Evolutionary conservation across 306 rosid genomes (phyloP), one percentile per base, ranked within the genome.

Genomic region (Acacia acuminata): DNA sequence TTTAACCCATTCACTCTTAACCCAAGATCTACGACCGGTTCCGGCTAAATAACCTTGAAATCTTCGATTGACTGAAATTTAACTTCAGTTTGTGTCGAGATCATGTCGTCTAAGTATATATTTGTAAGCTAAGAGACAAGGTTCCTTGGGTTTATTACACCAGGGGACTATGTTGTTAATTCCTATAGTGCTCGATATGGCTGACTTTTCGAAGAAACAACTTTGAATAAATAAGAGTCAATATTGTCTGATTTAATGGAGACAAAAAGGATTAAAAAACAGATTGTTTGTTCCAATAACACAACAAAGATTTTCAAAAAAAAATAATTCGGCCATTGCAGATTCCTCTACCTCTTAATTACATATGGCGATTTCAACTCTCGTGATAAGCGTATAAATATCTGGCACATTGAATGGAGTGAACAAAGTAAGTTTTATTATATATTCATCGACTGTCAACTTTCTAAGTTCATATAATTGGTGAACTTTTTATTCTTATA

Each of bases 161-260:
- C 43, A 27, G 48, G 43, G 55, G 50, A 65, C 42, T 73, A 70
- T 66, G 55, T 75, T 75, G 81, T 51, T 51, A 47, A 47, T 67
- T 77, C 83, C 42, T 81, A 38, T 38, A 38, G 66, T 48, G 83
- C 75, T 83, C 77, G 8, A 40, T 4, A 70, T 58, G 86, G 82
- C 86, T 82, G 90, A 87, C 72, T 63, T 87, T 76, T 76, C 90
- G 63, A 87, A 82, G 88, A 79, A 75, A 80, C 3, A 38, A 24
- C 86, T 76, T 82, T 61, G 86, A 82, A 79, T 64, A 56, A 71
- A 71, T 87, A 84, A 76, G 88, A 76, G 86, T 79, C 24, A 79
- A 82, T 53, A 55, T 36, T 82, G 86, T 64, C 79, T 78, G 45
- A 45, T 75, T 76, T 76, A 81, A 71, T 84, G 61, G 61, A 82